A percentile compares a stretch with the other conserved stretches of the same genome.
phyloP scores from a whole-genome alignment of 1,284 basidiomycete species.

The Abortiporus biennis region DNA sequence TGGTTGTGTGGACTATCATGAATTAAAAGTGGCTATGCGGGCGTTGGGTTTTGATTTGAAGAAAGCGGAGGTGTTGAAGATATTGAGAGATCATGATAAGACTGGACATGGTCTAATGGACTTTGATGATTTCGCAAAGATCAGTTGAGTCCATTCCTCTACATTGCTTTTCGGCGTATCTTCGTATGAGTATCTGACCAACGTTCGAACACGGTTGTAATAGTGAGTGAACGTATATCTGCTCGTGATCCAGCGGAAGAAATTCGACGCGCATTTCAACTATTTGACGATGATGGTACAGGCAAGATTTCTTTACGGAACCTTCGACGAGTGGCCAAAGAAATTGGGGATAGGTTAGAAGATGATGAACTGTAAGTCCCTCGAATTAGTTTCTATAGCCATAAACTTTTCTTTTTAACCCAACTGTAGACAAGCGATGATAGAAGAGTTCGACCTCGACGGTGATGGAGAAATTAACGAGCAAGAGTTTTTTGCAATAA shows the following conservation, averaged over 20 bases:
- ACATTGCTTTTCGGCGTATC: background rate
- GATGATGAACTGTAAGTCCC: constrained; percentile 91
- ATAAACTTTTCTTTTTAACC: background rate
- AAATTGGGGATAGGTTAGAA: constrained; percentile 92
- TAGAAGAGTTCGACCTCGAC: constrained; percentile 99
- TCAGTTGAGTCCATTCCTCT: constrained; percentile 65
- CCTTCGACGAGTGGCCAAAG: constrained; percentile 91
- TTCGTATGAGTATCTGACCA: too few relatives aligned
- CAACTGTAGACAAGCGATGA: constrained; percentile 90
- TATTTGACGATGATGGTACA: constrained; percentile 95
- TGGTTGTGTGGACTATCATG: constrained; percentile 95
- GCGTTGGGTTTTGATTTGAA: constrained; percentile 97
- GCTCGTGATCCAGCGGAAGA: constrained; percentile 96
- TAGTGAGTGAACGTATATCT: constrained; percentile 94
- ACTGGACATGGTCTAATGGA: constrained; percentile 89
- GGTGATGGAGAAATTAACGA: constrained; percentile 97
- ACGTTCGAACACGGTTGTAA: too few relatives aligned
- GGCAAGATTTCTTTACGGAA: constrained; percentile 94
- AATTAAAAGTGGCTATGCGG: constrained; percentile 97
- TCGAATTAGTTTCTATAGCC: constrained; percentile 5
- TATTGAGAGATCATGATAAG: constrained; percentile 91
- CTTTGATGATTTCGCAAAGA: constrained; percentile 91
- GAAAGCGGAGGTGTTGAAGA: constrained; percentile 96
- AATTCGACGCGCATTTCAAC: constrained; percentile 89
- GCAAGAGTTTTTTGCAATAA: constrained; percentile 91